Conservation (phyloP, 2,329 filamentous ascomycete genomes). For the Exutisphaerella laricina region DNA sequence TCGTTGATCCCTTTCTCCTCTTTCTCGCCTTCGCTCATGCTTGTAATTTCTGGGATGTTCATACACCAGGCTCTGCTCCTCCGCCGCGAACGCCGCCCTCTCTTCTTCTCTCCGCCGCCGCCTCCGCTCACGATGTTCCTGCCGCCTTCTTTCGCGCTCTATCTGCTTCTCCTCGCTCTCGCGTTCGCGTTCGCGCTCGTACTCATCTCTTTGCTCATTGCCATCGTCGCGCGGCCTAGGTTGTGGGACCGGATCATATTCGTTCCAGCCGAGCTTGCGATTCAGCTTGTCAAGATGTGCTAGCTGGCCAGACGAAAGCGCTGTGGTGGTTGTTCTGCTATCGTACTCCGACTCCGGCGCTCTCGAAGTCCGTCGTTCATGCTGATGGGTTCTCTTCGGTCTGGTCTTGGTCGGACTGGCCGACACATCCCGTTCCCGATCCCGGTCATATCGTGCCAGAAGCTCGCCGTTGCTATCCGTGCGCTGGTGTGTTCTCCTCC, state of each 20-base stretch:
- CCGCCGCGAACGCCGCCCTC: conserved; percentile 28
- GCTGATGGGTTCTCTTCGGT: conserved; percentile 8
- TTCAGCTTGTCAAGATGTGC: conserved; percentile 62
- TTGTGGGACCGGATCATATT: conserved; percentile 46
- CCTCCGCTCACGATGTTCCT: conserved; percentile 34
- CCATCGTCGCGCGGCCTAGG: conserved; percentile 35
- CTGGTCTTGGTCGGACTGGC: conserved; percentile 13
- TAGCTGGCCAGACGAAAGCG: conserved; percentile 53
- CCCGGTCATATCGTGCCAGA: conserved; percentile 17
- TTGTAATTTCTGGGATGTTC: conserved; percentile 21
- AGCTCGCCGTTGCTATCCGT: conserved; percentile 33
- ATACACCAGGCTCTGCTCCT: conserved; percentile 27
- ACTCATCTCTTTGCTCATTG: conserved; percentile 28
- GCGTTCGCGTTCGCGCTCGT: conserved; percentile 26
- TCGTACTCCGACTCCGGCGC: conserved; percentile 16
- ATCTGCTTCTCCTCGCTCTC: conserved; percentile 36
- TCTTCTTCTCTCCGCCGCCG: conserved; percentile 41
- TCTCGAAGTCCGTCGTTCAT: conserved; percentile 13
- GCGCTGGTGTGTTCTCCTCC: conserved; percentile 13
- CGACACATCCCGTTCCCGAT: conserved; percentile 7
- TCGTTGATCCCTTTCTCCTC: conserved; percentile 28
- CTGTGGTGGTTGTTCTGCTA: conserved; percentile 30
- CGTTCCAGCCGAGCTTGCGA: conserved; percentile 46
- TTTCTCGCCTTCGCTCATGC: conserved; percentile 28
- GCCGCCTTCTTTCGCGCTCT: conserved; percentile 24